These are phyloP conservation scores for Eragrostis nindensis DNA, from an alignment of 176 grass and related monocot genomes.

Conservation along the genomic window DNA sequence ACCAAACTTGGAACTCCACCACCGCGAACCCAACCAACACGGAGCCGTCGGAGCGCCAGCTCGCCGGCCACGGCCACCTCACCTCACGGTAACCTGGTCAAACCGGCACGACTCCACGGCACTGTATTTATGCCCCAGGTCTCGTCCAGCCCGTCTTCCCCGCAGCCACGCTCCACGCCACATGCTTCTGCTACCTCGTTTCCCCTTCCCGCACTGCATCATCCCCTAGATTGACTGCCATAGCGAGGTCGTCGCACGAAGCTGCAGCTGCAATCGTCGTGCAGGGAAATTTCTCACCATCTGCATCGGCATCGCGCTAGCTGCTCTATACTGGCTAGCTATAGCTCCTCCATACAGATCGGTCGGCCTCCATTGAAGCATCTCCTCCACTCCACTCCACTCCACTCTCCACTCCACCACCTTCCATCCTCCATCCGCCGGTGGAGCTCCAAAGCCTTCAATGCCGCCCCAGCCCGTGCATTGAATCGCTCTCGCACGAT, in stretches of 20 bases:
- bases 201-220: not conserved
- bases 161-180: not conserved
- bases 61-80: not conserved
- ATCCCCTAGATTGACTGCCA: too few species aligned
- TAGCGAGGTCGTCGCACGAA: not conserved
- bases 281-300: not conserved
- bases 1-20: constrained; percentile 32
- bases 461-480: constrained; percentile 42
- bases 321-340: not conserved
- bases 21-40: constrained; percentile 12
- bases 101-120: not conserved
- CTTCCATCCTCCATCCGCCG: not conserved
- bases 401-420: not conserved
- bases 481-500: constrained; percentile 43
- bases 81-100: not conserved
- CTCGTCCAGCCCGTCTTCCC: not conserved
- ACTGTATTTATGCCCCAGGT: constrained; percentile 25
- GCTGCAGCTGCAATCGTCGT: not conserved
- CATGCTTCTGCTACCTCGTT: constrained; percentile 5
- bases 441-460: constrained; percentile 12
- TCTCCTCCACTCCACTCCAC: not conserved
- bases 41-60: not conserved
- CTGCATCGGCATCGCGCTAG: not conserved
- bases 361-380: constrained; percentile 27
- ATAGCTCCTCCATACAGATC: constrained; percentile 2